These are phyloP conservation scores for Nemania bipapillata DNA, from an alignment of 2,329 filamentous ascomycete genomes.

Conservation along the genomic window DNA sequence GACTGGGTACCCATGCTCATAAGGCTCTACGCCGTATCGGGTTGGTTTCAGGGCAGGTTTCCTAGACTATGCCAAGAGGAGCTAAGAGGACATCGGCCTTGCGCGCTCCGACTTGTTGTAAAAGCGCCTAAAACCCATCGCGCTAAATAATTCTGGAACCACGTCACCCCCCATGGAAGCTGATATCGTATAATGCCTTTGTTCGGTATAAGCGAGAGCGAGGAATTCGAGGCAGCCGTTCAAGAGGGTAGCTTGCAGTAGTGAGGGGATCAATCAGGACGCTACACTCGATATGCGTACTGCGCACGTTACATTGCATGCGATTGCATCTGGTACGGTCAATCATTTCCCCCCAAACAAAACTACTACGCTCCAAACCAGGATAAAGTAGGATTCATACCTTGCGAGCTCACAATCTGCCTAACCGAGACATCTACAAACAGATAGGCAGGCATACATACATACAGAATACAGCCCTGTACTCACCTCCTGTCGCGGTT, in stretches of 20 bases:
- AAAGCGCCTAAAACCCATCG: neutral
- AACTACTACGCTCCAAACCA: too few species aligned
- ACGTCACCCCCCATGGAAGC: neutral
- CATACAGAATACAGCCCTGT: too few species aligned
- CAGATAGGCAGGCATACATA: too few species aligned
- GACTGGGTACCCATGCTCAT: neutral
- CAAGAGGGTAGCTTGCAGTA: neutral
- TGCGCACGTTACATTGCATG: neutral
- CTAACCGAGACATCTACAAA: too few species aligned
- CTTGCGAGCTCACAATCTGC: too few species aligned
- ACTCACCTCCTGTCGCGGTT: too few species aligned
- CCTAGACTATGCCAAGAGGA: conserved; percentile 6
- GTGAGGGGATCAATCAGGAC: neutral
- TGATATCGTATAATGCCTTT: conserved; percentile 12
- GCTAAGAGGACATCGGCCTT: conserved; percentile 4
- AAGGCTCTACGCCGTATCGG: neutral
- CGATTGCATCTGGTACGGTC: neutral
- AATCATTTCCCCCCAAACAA: neutral
- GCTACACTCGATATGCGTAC: neutral
- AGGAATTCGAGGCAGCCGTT: neutral
- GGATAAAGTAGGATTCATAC: too few species aligned
- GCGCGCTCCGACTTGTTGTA: neutral
- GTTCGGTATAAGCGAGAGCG: conserved; percentile 15
- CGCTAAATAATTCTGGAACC: neutral
- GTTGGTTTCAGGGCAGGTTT: neutral